phyloP scores from a whole-genome alignment of 1,284 basidiomycete species.

The Apiotrichum sp. region DNA sequence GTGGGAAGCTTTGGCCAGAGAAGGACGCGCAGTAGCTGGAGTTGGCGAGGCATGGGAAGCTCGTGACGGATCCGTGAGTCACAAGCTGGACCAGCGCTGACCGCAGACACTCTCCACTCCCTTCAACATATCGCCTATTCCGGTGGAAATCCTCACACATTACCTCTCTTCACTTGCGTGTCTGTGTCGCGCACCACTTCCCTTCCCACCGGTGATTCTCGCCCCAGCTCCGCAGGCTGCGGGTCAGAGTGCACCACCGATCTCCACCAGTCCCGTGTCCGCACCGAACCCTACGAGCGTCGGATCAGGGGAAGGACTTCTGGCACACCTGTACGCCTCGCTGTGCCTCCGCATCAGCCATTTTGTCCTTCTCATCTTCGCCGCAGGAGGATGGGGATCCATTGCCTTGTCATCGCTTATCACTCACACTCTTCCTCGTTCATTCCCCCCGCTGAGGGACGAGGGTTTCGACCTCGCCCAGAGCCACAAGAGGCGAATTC shows the following conservation, averaged over 20 bases:
- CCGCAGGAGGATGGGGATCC: conserved; percentile 77
- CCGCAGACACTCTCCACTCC: conserved; percentile 30
- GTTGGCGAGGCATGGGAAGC: conserved; percentile 77
- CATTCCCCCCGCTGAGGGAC: conserved; percentile 38
- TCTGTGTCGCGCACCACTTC: conserved; percentile 31
- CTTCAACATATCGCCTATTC: conserved; percentile 36
- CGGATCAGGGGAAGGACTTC: conserved; percentile 40
- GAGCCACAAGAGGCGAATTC: conserved; percentile 38
- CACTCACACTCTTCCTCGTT: conserved; percentile 54
- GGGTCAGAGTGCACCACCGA: conserved; percentile 14
- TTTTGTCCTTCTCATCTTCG: conserved; percentile 63
- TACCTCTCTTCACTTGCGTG: conserved; percentile 36
- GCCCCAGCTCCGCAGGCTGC: conserved; percentile 32
- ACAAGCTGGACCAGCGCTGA: background rate
- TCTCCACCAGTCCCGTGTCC: conserved; percentile 21
- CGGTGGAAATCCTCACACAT: conserved; percentile 39
- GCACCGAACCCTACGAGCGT: conserved; percentile 10
- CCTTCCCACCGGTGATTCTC: conserved; percentile 36
- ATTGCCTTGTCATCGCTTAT: conserved; percentile 68
- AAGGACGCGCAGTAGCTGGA: conserved; percentile 69
- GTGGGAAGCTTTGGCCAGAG: conserved; percentile 81
- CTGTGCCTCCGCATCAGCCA: conserved; percentile 41
- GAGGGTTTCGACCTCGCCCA: background rate
- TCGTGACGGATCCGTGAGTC: conserved; percentile 58
- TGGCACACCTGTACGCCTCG: conserved; percentile 41